Conservation (phyloP, 2,329 filamentous ascomycete species). For the Colletotrichum nymphaeae region DNA sequence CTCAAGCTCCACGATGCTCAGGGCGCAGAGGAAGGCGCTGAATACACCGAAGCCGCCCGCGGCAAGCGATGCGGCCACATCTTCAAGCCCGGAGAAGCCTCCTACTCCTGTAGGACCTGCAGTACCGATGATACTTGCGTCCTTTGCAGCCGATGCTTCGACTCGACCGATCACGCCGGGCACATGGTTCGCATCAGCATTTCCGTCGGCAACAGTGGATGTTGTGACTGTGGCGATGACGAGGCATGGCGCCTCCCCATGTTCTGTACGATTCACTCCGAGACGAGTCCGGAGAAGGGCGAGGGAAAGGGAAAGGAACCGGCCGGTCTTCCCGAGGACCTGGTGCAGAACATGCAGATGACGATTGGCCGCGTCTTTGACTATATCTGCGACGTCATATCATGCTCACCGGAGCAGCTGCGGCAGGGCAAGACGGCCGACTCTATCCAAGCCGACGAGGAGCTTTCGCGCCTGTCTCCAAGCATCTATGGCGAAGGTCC, state of each 20-base stretch:
- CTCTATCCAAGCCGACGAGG: slow-evolving; percentile 85
- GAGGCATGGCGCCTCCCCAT: slow-evolving; percentile 93
- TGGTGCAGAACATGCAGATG: slow-evolving; percentile 82
- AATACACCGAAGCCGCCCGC: slow-evolving; percentile 91
- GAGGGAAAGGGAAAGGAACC: slow-evolving; percentile 73
- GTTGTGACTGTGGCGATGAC: slow-evolving; percentile 95
- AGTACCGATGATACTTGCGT: slow-evolving; percentile 95
- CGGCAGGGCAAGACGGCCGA: slow-evolving; percentile 86
- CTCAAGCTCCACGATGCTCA: slow-evolving; percentile 90
- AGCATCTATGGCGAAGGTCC: slow-evolving; percentile 77
- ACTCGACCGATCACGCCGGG: slow-evolving; percentile 92
- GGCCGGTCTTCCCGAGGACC: slow-evolving; percentile 75
- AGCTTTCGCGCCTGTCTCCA: slow-evolving; percentile 78
- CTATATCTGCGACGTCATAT: slow-evolving; percentile 97
- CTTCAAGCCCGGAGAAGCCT: slow-evolving; percentile 93
- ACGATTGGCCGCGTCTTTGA: slow-evolving; percentile 89
- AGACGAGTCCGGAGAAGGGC: slow-evolving; percentile 58
- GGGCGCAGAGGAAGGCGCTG: slow-evolving; percentile 91
- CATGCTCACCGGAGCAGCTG: slow-evolving; percentile 95
- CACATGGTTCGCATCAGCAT: slow-evolving; percentile 92
- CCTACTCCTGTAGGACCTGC: slow-evolving; percentile 94
- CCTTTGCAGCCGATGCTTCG: slow-evolving; percentile 93
- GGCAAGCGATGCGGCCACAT: slow-evolving; percentile 98
- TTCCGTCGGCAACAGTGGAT: slow-evolving; percentile 91
- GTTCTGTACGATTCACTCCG: slow-evolving; percentile 92